phyloP scores from a whole-genome alignment of 306 rosid genomes.

The Cucurbita moschata region DNA sequence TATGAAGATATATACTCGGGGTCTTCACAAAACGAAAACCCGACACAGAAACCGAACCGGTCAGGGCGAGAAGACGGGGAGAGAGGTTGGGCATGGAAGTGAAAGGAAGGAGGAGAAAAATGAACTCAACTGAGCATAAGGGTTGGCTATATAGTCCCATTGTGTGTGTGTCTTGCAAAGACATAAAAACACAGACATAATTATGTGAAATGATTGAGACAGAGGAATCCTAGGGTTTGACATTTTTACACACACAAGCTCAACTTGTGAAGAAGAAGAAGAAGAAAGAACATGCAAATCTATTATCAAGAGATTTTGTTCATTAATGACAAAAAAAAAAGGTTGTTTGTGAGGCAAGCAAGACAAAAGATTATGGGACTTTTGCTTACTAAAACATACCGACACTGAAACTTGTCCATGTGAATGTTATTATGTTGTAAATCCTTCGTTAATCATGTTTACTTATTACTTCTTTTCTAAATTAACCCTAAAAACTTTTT shows the following conservation, averaged over 20 bases:
- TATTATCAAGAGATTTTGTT: not conserved
- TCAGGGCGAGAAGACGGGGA: not conserved
- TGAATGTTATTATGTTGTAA: not conserved
- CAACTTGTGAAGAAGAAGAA: not conserved
- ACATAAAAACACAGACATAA: constrained; percentile 4
- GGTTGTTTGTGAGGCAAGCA: constrained; percentile 2
- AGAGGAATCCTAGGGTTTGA: constrained; percentile 1
- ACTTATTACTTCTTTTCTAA: not conserved
- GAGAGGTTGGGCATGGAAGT: not conserved
- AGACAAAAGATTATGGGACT: not conserved
- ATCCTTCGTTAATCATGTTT: not conserved
- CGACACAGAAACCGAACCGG: not conserved
- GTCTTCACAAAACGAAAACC: not conserved
- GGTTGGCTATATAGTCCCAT: not conserved
- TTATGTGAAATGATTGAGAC: not conserved
- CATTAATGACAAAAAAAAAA: not conserved
- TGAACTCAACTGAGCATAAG: not conserved
- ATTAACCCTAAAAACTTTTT: not conserved
- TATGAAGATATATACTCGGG: not conserved
- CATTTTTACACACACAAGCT: not conserved
- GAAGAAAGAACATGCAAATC: not conserved
- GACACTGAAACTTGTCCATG: not conserved
- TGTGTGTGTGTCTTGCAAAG: not conserved
- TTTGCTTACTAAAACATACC: not conserved
- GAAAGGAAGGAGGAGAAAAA: not conserved